Evolutionary conservation across 2,329 filamentous ascomycete species (phyloP).

Genomic region (Fusarium continuum): DNA sequence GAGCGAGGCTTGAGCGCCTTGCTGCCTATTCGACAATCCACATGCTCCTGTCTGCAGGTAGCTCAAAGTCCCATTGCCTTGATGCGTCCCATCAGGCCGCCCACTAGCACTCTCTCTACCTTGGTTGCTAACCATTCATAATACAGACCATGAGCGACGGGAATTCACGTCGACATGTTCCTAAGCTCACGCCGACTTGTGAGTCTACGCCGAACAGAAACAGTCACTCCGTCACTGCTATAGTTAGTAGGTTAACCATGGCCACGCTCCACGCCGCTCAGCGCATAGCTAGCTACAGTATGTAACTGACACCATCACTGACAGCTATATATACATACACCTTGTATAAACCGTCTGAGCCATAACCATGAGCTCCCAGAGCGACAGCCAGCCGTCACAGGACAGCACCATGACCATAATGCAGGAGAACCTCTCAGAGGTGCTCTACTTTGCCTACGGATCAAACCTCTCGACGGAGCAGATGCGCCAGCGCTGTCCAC

Average conservation of each 20-base stretch:
- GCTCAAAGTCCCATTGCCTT: constrained; percentile 7
- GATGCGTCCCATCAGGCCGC: constrained; percentile 23
- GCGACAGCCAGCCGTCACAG: constrained; percentile 49
- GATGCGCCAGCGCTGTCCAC: constrained; percentile 71
- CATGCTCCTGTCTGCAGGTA: not conserved
- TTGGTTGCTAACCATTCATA: constrained; percentile 1
- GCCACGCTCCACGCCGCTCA: too few species aligned
- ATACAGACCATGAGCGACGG: not conserved
- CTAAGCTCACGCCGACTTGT: not conserved
- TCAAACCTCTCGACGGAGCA: constrained; percentile 73
- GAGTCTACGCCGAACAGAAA: constrained; percentile 20
- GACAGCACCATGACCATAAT: constrained; percentile 50
- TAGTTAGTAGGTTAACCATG: not conserved
- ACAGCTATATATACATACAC: not conserved
- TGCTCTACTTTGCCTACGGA: constrained; percentile 75
- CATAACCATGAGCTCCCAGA: constrained; percentile 43
- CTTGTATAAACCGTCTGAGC: not conserved
- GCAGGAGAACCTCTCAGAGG: constrained; percentile 48
- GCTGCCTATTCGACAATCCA: constrained; percentile 35
- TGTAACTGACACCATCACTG: not conserved
- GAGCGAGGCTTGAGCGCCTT: constrained; percentile 31
- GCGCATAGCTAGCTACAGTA: too few species aligned
- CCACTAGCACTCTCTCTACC: not conserved
- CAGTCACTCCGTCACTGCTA: not conserved
- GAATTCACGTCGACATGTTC: constrained; percentile 12